Conservation (phyloP, 345 rosid genomes). For the Boechera stricta region DNA sequence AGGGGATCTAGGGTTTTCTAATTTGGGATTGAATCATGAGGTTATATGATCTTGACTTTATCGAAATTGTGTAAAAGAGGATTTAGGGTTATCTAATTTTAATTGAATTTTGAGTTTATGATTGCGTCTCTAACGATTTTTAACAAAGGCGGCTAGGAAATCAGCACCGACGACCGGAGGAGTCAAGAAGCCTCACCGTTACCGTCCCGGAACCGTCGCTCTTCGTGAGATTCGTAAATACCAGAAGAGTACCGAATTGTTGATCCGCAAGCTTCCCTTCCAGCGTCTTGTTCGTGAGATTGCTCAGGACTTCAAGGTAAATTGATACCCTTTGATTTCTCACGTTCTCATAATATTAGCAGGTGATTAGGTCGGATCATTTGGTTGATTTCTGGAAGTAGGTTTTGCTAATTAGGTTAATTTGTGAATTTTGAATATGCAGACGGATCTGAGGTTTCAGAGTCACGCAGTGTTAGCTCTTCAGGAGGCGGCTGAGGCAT, state of each 20-base stretch:
- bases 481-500: constrained; percentile 66
- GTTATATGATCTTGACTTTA: not conserved
- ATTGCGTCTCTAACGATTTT: not conserved
- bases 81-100: not conserved
- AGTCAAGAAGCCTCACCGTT: constrained; percentile 68
- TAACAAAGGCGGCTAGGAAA: constrained; percentile 58
- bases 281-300: constrained; percentile 70
- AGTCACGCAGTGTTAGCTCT: constrained; percentile 45
- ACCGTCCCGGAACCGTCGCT: constrained; percentile 66
- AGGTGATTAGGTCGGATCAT: not conserved
- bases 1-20: constrained; percentile 7
- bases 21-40: not conserved
- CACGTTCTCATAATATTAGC: not conserved
- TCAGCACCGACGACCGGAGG: constrained; percentile 71
- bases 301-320: constrained; percentile 66
- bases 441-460: constrained; percentile 48
- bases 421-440: not conserved
- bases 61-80: not conserved
- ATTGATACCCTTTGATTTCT: not conserved
- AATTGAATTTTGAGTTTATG: not conserved
- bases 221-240: constrained; percentile 59
- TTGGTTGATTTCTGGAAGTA: not conserved
- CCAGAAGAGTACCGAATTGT: constrained; percentile 62
- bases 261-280: constrained; percentile 61
- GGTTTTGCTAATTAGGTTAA: not conserved